These are phyloP conservation scores for Berberis vulgaris DNA, from an alignment of 164 flowering plant genomes.

Conservation along the genomic window DNA sequence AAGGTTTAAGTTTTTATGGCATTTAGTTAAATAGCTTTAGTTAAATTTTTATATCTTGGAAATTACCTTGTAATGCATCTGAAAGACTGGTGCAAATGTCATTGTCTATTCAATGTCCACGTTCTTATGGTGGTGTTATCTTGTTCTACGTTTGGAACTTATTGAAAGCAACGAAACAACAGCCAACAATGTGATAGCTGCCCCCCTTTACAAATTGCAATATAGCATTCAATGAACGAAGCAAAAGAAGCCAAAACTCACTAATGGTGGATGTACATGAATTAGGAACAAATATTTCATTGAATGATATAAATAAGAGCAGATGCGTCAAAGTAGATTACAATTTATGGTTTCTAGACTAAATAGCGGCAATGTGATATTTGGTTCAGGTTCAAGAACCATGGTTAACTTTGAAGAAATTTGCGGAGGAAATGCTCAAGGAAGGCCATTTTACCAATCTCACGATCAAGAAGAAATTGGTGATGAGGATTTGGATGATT, in stretches of 20 bases:
- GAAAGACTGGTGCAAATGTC: background rate
- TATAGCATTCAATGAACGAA: background rate
- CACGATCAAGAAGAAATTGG: slow-evolving; percentile 44
- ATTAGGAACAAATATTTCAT: background rate
- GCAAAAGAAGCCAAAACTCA: background rate
- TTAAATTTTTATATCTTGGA: background rate
- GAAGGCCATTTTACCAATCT: slow-evolving; percentile 32
- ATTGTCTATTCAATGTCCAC: background rate
- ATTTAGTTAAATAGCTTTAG: background rate
- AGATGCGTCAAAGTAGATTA: background rate
- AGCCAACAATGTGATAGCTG: background rate
- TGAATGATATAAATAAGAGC: background rate
- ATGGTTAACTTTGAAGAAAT: slow-evolving; percentile 53
- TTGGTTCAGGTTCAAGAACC: slow-evolving; percentile 44
- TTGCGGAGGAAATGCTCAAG: slow-evolving; percentile 21
- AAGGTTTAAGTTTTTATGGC: too few relatives aligned
- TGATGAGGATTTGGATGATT: slow-evolving; percentile 60
- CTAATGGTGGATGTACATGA: background rate
- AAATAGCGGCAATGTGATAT: background rate
- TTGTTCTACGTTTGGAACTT: slow-evolving; percentile 1
- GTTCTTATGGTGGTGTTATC: background rate
- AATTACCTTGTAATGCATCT: background rate
- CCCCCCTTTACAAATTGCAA: background rate
- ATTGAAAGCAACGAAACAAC: background rate
- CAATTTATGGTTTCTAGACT: background rate